Evolutionary conservation across 2,329 filamentous ascomycete genomes (phyloP).

Genomic region (Aspergillus bombycis): DNA sequence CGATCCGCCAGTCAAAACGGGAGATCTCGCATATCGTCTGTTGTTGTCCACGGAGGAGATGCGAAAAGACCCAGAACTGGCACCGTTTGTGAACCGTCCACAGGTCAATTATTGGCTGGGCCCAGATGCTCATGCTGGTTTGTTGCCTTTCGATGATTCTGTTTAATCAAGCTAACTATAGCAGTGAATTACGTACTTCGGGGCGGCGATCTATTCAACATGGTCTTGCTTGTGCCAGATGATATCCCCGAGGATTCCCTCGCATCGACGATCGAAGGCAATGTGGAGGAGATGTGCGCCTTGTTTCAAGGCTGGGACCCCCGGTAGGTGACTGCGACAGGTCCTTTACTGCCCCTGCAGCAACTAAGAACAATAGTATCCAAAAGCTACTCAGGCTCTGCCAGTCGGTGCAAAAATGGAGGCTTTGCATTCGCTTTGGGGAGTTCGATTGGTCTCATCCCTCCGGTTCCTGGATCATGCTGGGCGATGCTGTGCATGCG

Average conservation of each 20-base stretch:
- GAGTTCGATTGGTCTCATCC: conserved; percentile 62
- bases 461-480: conserved; percentile 59
- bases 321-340: conserved; percentile 26
- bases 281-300: conserved; percentile 57
- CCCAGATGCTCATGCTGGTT: conserved; percentile 52
- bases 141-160: not conserved
- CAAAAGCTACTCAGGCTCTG: conserved; percentile 61
- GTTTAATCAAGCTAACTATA: not conserved
- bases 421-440: conserved; percentile 59
- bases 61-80: conserved; percentile 51
- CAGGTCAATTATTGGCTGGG: conserved; percentile 60
- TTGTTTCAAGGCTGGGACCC: conserved; percentile 63
- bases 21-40: conserved; percentile 59
- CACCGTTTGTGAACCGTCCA: conserved; percentile 49
- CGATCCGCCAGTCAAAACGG: conserved; percentile 55
- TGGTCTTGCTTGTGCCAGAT: not conserved
- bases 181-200: conserved; percentile 63
- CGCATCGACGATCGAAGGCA: conserved; percentile 42
- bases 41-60: conserved; percentile 54
- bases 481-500: conserved; percentile 67
- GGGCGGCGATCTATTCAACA: not conserved
- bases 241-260: not conserved
- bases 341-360: not conserved
- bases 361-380: conserved; percentile 36
- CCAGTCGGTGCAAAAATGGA: conserved; percentile 64